Base-by-base conservation (phyloP, 2,329 filamentous ascomycete genomes). In the Colletotrichum abscissum region DNA sequence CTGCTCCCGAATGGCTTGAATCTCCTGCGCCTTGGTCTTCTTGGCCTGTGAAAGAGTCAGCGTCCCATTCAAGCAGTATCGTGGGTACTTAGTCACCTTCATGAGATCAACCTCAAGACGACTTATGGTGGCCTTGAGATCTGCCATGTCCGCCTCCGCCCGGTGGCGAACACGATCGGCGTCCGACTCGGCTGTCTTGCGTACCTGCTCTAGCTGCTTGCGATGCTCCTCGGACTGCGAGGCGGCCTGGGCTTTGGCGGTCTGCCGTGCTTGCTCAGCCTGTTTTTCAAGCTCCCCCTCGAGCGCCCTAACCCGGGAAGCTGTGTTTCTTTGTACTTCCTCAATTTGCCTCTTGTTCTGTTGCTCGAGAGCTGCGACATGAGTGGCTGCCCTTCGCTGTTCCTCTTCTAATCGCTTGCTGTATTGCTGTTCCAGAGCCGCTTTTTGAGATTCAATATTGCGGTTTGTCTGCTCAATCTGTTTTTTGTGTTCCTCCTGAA, bases 21-120 rank as follows among this genome's bases (percentile, higher is more conserved):
- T 79, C 75, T 93, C 92, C 75, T 90, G 87, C 0, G 85, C 79
- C 76, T 90, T 90, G 72, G 88, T 86, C 78, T 92, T 92, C 78
- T 87, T 89, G 56, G 88, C 87, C 87, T 92, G 80, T 19, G 75
- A 59, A 12, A 19, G 22, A 38, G 59, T 83, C 68, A 81, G 76
- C 14, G 5, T 14, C 24, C 30, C 19, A 33, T 35, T 11, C 3
- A 33, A 22, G 6, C 11, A 7, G 4, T 42, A 8, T 7, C 26
- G n/a, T 26, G n/a, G 26, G 7, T 24, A 2, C 30, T 42, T 46
- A 74, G 79, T 67, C 79, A 89, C 89, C 85, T 91, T 92, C 81
- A 90, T 86, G 14, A 92, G 76, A 76, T 91, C 89, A 42, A 90
- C 88, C 79, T 93, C 89, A 19, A 95, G 82, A 57, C 88, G 86